These are phyloP conservation scores for Metschnikowia drakensbergensis DNA, from an alignment of 805 yeast genomes.

Conservation along the genomic window DNA sequence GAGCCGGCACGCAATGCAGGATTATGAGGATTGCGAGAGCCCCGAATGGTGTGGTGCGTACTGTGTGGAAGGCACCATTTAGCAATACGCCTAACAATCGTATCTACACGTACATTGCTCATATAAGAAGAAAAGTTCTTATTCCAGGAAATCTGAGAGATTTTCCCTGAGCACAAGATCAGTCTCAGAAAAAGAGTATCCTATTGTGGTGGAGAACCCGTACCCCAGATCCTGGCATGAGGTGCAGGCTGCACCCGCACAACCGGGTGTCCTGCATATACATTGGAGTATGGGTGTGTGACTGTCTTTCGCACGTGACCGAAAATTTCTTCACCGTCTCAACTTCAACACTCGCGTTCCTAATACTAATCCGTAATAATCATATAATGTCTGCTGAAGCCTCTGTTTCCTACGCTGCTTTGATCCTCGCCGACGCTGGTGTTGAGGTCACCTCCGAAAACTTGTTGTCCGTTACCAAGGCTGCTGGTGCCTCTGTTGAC, in stretches of 20 bases:
- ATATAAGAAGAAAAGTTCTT: too few species aligned
- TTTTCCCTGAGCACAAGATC: too few species aligned
- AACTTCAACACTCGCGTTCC: not conserved
- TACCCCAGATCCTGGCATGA: not conserved
- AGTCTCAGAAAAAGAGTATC: too few species aligned
- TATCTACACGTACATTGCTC: too few species aligned
- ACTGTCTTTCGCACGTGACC: conserved; percentile 16
- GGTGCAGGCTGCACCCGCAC: not conserved
- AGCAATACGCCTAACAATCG: too few species aligned
- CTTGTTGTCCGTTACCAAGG: conserved; percentile 68
- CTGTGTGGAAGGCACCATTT: too few species aligned
- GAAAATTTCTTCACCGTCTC: conserved; percentile 11
- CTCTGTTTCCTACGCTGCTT: conserved; percentile 96
- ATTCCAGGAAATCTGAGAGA: too few species aligned
- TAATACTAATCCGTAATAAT: not conserved
- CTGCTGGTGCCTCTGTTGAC: conserved; percentile 82
- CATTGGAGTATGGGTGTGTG: not conserved
- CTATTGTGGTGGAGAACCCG: not conserved
- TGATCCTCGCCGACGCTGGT: conserved; percentile 96
- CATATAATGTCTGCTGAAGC: conserved; percentile 79
- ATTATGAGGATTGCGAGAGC: not conserved
- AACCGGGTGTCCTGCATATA: not conserved
- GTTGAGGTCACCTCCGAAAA: conserved; percentile 88
- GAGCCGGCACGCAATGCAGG: not conserved
- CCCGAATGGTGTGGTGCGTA: too few species aligned